Evolutionary conservation across 768 basidiomycete genomes (phyloP), one percentile per base, ranked within the genome.

Genomic region (Butyriboletus loyo): DNA sequence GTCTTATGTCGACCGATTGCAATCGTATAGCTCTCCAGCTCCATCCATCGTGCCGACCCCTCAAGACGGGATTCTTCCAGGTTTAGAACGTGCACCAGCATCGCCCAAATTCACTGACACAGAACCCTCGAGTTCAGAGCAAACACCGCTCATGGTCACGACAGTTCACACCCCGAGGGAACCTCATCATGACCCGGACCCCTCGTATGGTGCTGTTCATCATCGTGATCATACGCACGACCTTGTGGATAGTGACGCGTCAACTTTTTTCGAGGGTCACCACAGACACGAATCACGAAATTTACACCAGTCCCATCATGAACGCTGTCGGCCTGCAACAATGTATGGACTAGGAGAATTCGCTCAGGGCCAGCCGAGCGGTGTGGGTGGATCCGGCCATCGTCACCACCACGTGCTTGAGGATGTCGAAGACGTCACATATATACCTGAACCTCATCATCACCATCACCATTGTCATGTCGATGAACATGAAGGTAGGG

Each of bases 1-100:
- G 0, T 78, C 85, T 3, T 90, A 83, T 58, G 90, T 90, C 13
- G 83, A 90, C 49, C 77, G 75, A 48, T 76, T 92, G 0, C 84
- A 89, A 1, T 80, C 82, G 2, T 79, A 82, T 50, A 70, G 79
- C 1, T 87, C 86, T 2, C 75, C 78, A 4, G 69, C 77, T 7
- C 55, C 77, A 22, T 73, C 81, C 13, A 70, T 70, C 19, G 49
- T 48, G 9, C 46, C 64, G n/a, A 75, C 71, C 59, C 41, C 63
- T 50, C 14, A 59, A 45, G 49, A 51, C 52, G 62, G 60, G 45
- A 67, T 60, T 19, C 53, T 52, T 45, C 27, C 43, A 15, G 52
- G 50, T 38, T 14, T 54, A 25, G 59, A 56, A 27, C 24, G n/a
- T 1, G 8, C 38, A 35, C 38, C 46, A 25, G 42, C 50, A 37